Evolutionary conservation across 164 flowering plant species (phyloP).

Genomic region (Aristolochia californica): DNA sequence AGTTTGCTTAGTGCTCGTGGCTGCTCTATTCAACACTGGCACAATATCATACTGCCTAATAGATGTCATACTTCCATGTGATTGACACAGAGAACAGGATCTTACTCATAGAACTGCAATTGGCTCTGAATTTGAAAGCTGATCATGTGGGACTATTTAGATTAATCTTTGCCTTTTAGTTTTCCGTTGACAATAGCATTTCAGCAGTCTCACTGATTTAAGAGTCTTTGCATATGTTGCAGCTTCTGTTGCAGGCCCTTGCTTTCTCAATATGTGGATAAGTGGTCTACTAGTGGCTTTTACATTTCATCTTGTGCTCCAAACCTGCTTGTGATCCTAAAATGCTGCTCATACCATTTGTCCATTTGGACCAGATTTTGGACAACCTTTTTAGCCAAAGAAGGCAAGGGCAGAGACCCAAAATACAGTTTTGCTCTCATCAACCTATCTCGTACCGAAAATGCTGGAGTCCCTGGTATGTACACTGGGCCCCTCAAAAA

Average conservation of each 20-base stretch:
- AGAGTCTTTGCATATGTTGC: conserved; percentile 7
- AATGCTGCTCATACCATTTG: conserved; percentile 1
- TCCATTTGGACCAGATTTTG: neutral
- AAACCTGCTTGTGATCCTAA: neutral
- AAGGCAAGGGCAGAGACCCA: conserved; percentile 4
- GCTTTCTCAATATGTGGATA: conserved; percentile 14
- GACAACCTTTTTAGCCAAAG: neutral
- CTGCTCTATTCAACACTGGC: neutral
- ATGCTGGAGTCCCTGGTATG: conserved; percentile 5
- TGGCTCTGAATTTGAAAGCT: neutral
- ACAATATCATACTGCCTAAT: neutral
- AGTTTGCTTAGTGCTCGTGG: neutral
- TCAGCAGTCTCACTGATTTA: neutral
- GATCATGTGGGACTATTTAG: neutral
- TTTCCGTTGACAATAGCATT: neutral
- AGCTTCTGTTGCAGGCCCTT: conserved; percentile 18
- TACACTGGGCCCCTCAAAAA: conserved; percentile 8
- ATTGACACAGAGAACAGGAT: neutral
- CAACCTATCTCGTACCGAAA: neutral
- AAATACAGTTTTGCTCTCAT: conserved; percentile 14
- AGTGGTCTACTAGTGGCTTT: conserved; percentile 13
- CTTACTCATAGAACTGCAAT: neutral
- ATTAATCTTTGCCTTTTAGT: neutral
- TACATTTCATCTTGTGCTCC: conserved; percentile 11
- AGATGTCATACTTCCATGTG: neutral